Conservation (phyloP, 345 rosid genomes). For the Dipteronia dyeriana region DNA sequence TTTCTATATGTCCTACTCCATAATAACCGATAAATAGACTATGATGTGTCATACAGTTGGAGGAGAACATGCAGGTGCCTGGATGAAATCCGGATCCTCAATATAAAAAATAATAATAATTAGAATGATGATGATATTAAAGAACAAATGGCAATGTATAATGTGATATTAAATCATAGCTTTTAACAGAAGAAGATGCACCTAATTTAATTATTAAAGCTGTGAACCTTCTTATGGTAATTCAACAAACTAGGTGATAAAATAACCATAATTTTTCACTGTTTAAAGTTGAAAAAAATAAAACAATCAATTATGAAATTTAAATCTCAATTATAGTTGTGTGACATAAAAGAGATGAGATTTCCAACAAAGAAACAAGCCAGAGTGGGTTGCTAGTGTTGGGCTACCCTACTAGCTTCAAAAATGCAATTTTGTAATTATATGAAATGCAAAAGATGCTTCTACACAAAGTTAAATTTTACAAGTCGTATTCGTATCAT, state of each 20-base stretch:
- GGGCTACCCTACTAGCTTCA: slow-evolving; percentile 13
- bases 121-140: background rate
- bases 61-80: too few relatives aligned
- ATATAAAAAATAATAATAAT: too few relatives aligned
- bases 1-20: too few relatives aligned
- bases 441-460: background rate
- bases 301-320: background rate
- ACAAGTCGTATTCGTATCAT: background rate
- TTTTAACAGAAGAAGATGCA: background rate
- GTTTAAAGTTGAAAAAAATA: background rate
- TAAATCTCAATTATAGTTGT: slow-evolving; percentile 2
- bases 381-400: background rate
- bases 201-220: slow-evolving; percentile 13
- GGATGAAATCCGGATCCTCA: too few relatives aligned
- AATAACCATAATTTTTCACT: background rate
- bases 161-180: background rate
- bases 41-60: too few relatives aligned
- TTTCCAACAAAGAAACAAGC: slow-evolving; percentile 9
- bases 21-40: too few relatives aligned
- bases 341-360: slow-evolving; percentile 7
- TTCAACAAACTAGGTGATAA: too few relatives aligned
- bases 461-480: background rate
- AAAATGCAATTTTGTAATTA: too few relatives aligned
- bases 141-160: background rate
- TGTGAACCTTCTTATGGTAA: background rate